Evolutionary conservation across 1,139 yeast genomes (phyloP).

Genomic region (Geotrichum reessii): DNA sequence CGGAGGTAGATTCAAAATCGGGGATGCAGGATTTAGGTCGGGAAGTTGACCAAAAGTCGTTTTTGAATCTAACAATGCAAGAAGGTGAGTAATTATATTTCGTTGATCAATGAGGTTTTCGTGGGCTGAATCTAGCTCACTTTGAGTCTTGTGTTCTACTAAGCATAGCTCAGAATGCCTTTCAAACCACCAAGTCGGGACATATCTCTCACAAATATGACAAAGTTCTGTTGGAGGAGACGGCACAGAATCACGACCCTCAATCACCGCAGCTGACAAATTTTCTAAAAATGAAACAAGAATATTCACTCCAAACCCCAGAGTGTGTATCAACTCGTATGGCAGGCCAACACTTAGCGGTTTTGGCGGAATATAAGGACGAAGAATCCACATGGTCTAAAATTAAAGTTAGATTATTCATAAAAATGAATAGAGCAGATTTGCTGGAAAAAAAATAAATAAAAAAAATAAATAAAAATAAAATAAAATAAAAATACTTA

Average conservation of each 20-base stretch:
- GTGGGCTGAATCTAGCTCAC: slow-evolving; percentile 70
- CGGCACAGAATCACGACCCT: slow-evolving; percentile 62
- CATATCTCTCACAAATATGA: slow-evolving; percentile 80
- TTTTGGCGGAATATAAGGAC: slow-evolving; percentile 61
- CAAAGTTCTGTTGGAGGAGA: slow-evolving; percentile 76
- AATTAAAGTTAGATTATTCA: slow-evolving; percentile 8
- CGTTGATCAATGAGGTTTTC: slow-evolving; percentile 73
- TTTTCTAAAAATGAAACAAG: slow-evolving; percentile 67
- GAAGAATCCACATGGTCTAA: slow-evolving; percentile 82
- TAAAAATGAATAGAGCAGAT: too few species aligned
- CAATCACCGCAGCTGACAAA: slow-evolving; percentile 57
- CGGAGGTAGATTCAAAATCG: background rate
- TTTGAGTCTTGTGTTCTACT: slow-evolving; percentile 77
- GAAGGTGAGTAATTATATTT: slow-evolving; percentile 41
- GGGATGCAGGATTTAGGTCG: background rate
- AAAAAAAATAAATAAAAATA: too few species aligned
- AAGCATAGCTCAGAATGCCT: slow-evolving; percentile 84
- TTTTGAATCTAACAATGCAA: slow-evolving; percentile 18
- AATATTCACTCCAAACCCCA: slow-evolving; percentile 87
- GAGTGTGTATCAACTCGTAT: slow-evolving; percentile 53
- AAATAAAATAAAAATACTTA: slow-evolving; percentile 19
- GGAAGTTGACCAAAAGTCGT: background rate
- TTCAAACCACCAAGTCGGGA: slow-evolving; percentile 98
- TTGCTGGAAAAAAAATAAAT: too few species aligned
- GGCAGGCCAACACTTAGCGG: slow-evolving; percentile 65